Evolutionary conservation across 2,329 filamentous ascomycete genomes (phyloP).

Genomic region (Endocalyx cinctus): DNA sequence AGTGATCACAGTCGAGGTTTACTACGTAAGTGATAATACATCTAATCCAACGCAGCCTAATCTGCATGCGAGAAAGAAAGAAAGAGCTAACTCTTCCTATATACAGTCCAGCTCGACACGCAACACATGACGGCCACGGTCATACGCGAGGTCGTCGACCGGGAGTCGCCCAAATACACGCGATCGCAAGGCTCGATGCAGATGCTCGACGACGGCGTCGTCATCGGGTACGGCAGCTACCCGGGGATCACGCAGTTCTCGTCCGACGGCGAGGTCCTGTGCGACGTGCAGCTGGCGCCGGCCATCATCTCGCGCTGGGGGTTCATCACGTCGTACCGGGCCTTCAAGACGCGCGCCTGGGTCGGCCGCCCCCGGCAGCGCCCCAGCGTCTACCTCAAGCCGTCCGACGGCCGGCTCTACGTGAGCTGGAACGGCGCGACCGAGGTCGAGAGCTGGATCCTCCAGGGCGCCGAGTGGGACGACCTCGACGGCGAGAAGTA

Average conservation of each 20-base stretch:
- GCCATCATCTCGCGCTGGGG: constrained; percentile 38
- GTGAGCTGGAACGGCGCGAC: constrained; percentile 44
- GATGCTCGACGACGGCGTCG: constrained; percentile 39
- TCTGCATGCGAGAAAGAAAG: too few relatives aligned
- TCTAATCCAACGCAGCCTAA: too few relatives aligned
- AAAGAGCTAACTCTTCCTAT: too few relatives aligned
- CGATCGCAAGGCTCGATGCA: constrained; percentile 47
- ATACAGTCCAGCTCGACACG: constrained; percentile 37
- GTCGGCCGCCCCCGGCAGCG: constrained; percentile 26
- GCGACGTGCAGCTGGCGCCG: constrained; percentile 36
- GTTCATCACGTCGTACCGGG: constrained; percentile 44
- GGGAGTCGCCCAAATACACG: constrained; percentile 21
- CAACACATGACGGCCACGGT: constrained; percentile 37
- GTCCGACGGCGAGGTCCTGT: constrained; percentile 42
- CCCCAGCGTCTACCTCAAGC: constrained; percentile 10
- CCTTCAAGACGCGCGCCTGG: constrained; percentile 47
- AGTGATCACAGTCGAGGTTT: constrained; percentile 38
- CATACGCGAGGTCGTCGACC: constrained; percentile 37
- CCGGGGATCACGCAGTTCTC: constrained; percentile 44
- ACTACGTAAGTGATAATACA: too few relatives aligned
- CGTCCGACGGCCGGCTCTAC: constrained; percentile 21
- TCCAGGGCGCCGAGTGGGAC: constrained; percentile 13
- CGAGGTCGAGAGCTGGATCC: constrained; percentile 25
- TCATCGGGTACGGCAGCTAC: constrained; percentile 53
- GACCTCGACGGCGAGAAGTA: constrained; percentile 5